Conservation (phyloP, 257 asterid genomes). For the Solanum phureja region DNA sequence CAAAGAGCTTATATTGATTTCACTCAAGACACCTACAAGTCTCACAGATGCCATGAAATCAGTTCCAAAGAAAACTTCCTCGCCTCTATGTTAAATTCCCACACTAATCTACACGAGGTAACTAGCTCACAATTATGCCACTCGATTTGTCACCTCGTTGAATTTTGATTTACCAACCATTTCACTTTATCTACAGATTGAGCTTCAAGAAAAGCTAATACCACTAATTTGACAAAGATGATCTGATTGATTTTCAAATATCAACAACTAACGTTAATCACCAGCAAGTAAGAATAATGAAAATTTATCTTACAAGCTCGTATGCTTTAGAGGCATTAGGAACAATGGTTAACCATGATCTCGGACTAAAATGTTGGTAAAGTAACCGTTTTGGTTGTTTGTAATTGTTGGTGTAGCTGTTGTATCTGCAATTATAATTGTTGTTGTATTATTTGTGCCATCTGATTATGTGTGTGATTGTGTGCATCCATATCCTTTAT, state of each 20-base stretch:
- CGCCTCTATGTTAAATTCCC: not conserved
- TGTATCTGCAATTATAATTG: not conserved
- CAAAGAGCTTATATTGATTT: not conserved
- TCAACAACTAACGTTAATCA: not conserved
- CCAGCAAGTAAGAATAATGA: not conserved
- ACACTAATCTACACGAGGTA: not conserved
- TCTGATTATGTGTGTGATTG: not conserved
- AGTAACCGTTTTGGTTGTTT: not conserved
- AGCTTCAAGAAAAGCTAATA: not conserved
- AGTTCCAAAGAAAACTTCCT: no score
- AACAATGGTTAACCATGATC: not conserved
- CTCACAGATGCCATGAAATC: not conserved
- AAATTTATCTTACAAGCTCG: not conserved
- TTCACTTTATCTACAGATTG: not conserved
- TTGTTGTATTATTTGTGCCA: not conserved
- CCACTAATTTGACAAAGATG: not conserved
- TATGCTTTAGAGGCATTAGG: not conserved
- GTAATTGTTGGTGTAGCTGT: not conserved
- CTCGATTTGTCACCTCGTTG: not conserved
- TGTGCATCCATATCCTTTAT: not conserved
- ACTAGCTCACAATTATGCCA: not conserved
- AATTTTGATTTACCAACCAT: not conserved
- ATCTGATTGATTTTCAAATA: not conserved
- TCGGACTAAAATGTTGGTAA: not conserved
- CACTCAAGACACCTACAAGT: not conserved